phyloP scores from a whole-genome alignment of 148 eudicot genomes.

The Heliosperma pusillum region DNA sequence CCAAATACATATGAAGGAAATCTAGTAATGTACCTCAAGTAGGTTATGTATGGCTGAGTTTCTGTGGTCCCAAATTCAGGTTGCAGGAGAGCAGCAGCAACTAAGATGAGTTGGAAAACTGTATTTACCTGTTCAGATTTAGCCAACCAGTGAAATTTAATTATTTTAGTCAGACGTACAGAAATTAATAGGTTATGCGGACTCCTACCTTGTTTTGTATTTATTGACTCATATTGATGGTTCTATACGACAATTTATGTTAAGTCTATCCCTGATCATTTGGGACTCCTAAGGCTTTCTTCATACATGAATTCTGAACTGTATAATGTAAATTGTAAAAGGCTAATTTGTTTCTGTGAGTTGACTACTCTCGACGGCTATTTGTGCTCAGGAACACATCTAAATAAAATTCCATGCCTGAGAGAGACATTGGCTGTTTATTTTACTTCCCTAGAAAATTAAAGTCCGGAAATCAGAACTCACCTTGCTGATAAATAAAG shows the following conservation, averaged over 20 bases:
- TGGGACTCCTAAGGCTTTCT: background rate
- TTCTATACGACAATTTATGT: background rate
- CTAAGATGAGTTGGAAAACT: slow-evolving; percentile 69
- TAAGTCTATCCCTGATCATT: background rate
- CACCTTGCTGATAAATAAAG: slow-evolving; percentile 88
- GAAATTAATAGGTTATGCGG: background rate
- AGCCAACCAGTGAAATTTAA: background rate
- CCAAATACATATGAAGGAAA: background rate
- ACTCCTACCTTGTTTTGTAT: background rate
- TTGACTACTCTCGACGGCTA: background rate
- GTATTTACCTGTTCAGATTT: slow-evolving; percentile 68
- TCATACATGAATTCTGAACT: background rate
- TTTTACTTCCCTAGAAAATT: background rate
- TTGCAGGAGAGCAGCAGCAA: slow-evolving; percentile 89
- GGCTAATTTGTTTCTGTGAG: background rate
- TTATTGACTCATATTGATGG: background rate
- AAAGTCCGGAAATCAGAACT: slow-evolving; percentile 6
- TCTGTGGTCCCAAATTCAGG: slow-evolving; percentile 79
- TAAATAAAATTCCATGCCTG: background rate
- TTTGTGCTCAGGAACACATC: background rate
- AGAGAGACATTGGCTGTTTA: slow-evolving; percentile 1
- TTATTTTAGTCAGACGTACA: background rate
- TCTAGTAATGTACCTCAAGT: slow-evolving; percentile 52
- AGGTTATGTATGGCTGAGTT: slow-evolving; percentile 63
- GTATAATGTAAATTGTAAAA: too few relatives aligned